Evolutionary conservation across 2,329 filamentous ascomycete species (phyloP).

Genomic region (Aspergillus thermomutatus): DNA sequence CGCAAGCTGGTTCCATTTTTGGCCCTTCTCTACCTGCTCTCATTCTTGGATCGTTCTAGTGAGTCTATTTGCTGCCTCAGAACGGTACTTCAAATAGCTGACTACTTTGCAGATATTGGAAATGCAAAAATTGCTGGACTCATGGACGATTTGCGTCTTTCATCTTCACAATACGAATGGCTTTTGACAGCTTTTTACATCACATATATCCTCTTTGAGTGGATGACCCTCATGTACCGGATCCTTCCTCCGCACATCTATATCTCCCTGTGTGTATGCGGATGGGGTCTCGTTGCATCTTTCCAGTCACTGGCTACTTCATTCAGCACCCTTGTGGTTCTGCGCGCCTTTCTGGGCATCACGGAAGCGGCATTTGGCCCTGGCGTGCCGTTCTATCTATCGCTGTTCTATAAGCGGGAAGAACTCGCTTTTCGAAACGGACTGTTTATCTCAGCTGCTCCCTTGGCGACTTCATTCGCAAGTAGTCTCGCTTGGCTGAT

Average conservation of each 20-base stretch:
- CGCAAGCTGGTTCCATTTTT: constrained; percentile 74
- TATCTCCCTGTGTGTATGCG: constrained; percentile 60
- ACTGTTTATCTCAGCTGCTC: constrained; percentile 75
- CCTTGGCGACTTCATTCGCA: constrained; percentile 64
- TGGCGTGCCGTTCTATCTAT: constrained; percentile 62
- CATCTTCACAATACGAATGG: constrained; percentile 58
- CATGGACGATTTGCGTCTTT: constrained; percentile 52
- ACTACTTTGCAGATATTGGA: constrained; percentile 48
- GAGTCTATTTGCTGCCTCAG: constrained; percentile 27
- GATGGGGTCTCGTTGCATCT: constrained; percentile 77
- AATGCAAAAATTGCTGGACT: constrained; percentile 63
- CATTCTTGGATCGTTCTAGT: constrained; percentile 85
- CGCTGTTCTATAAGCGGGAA: constrained; percentile 59
- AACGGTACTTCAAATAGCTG: neutral
- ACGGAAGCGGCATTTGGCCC: constrained; percentile 62
- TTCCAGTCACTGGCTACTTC: constrained; percentile 66
- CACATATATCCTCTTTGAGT: constrained; percentile 63
- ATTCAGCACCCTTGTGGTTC: constrained; percentile 53
- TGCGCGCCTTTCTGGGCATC: constrained; percentile 49
- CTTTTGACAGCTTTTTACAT: constrained; percentile 62
- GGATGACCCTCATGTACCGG: constrained; percentile 63
- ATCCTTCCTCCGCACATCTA: constrained; percentile 60
- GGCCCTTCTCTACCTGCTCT: constrained; percentile 76
- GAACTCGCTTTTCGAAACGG: constrained; percentile 84
- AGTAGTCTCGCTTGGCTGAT: constrained; percentile 75